Conservation (phyloP, 768 basidiomycete genomes). For the Tricholoma sp. region DNA sequence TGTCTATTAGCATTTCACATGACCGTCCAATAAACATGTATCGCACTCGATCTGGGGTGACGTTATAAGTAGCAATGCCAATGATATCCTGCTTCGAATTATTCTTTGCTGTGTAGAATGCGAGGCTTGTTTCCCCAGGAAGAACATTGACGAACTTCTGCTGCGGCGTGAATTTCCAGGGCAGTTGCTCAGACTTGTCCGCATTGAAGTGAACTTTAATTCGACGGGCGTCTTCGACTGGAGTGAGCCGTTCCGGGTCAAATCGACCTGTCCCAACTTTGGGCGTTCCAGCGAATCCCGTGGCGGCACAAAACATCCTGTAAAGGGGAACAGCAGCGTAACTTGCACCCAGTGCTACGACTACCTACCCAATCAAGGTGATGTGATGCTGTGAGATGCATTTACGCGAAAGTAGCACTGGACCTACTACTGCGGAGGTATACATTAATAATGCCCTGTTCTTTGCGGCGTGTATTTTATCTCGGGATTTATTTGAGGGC, state of each 20-base stretch:
- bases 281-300: slow-evolving; percentile 94
- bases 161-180: slow-evolving; percentile 90
- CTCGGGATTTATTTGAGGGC: slow-evolving; percentile 18
- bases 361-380: slow-evolving; percentile 45
- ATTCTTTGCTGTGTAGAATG: slow-evolving; percentile 95
- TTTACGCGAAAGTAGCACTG: background rate
- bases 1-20: background rate
- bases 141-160: slow-evolving; percentile 87
- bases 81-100: slow-evolving; percentile 82
- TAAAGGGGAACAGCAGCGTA: slow-evolving; percentile 98
- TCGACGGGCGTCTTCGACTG: slow-evolving; percentile 58
- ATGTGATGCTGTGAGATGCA: background rate
- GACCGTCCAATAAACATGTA: background rate
- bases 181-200: slow-evolving; percentile 80
- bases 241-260: slow-evolving; percentile 79
- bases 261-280: slow-evolving; percentile 83
- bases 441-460: slow-evolving; percentile 84
- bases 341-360: slow-evolving; percentile 77
- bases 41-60: slow-evolving; percentile 91
- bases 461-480: slow-evolving; percentile 42
- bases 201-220: slow-evolving; percentile 98
- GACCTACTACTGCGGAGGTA: slow-evolving; percentile 70
- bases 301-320: slow-evolving; percentile 96
- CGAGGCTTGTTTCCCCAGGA: slow-evolving; percentile 93
- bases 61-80: slow-evolving; percentile 98